Evolutionary conservation across 2,329 filamentous ascomycete species (phyloP).

Genomic region (Cladorrhinum sp.): DNA sequence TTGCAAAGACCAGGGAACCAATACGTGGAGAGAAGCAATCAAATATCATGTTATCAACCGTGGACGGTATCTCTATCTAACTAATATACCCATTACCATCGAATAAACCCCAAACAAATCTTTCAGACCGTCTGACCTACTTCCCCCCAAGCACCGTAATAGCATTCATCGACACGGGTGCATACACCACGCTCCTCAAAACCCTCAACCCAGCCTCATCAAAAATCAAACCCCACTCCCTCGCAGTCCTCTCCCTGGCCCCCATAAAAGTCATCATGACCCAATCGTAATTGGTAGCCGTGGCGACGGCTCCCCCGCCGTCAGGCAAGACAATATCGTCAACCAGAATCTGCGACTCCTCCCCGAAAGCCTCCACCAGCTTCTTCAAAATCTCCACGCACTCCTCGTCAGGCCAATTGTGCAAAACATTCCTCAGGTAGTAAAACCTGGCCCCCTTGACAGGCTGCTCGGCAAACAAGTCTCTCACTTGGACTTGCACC

Average conservation of each 20-base stretch:
- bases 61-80: too few species aligned
- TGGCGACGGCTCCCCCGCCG: not conserved
- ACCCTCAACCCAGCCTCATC: not conserved
- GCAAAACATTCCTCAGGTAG: constrained; percentile 36
- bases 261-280: not conserved
- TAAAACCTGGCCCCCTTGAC: constrained; percentile 33
- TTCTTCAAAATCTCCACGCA: constrained; percentile 33
- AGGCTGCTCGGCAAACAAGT: not conserved
- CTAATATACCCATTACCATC: too few species aligned
- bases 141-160: not conserved
- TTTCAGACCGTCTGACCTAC: too few species aligned
- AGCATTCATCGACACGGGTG: not conserved
- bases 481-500: not conserved
- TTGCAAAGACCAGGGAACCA: too few species aligned
- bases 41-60: too few species aligned
- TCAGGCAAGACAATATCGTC: not conserved
- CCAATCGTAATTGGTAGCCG: not conserved
- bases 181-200: not conserved
- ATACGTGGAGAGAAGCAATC: too few species aligned
- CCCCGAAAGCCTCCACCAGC: constrained; percentile 27
- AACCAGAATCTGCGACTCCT: not conserved
- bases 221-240: not conserved
- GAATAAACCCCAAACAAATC: too few species aligned
- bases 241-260: not conserved
- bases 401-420: constrained; percentile 36